Evolutionary conservation across 2,329 filamentous ascomycete genomes (phyloP).

Genomic region (Blumeriella jaapii): DNA sequence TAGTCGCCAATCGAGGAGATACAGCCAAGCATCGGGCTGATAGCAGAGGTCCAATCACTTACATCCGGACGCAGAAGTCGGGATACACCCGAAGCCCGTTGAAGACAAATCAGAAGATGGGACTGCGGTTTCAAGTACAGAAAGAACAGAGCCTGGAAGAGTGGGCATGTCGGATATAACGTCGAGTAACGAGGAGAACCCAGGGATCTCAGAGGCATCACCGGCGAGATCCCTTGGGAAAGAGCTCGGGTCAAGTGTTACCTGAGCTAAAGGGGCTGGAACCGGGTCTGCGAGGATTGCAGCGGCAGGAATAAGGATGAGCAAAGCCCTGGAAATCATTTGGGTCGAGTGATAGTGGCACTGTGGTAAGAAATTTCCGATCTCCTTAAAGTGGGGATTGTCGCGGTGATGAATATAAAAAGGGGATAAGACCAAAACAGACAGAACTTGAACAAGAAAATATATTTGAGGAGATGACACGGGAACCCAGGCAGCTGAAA

Average conservation of each 20-base stretch:
- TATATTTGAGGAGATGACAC: too few relatives aligned
- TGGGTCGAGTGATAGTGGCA: conserved; percentile 4
- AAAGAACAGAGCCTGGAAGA: conserved; percentile 8
- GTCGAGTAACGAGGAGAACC: conserved; percentile 1
- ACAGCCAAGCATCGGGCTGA: too few relatives aligned
- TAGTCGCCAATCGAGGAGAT: too few relatives aligned
- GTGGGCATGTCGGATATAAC: conserved; percentile 8
- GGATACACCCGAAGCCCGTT: conserved; percentile 3
- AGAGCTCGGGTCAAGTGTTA: not conserved
- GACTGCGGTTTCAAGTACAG: conserved; percentile 11
- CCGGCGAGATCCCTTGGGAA: conserved; percentile 3
- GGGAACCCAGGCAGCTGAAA: too few relatives aligned
- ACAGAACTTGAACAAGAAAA: too few relatives aligned
- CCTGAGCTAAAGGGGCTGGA: conserved; percentile 3
- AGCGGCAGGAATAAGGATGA: conserved; percentile 7
- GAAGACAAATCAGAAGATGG: conserved; percentile 1
- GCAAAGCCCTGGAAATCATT: conserved; percentile 9
- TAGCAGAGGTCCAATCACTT: too few relatives aligned
- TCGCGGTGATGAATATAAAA: too few relatives aligned
- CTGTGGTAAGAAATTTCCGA: too few relatives aligned
- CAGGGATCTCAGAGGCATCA: conserved; percentile 7
- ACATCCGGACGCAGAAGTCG: conserved; percentile 7
- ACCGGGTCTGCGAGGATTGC: conserved; percentile 7
- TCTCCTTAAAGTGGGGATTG: too few relatives aligned
- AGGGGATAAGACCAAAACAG: too few relatives aligned